Base-by-base conservation (phyloP, 768 basidiomycete species). In the Wakefieldia striispora region DNA sequence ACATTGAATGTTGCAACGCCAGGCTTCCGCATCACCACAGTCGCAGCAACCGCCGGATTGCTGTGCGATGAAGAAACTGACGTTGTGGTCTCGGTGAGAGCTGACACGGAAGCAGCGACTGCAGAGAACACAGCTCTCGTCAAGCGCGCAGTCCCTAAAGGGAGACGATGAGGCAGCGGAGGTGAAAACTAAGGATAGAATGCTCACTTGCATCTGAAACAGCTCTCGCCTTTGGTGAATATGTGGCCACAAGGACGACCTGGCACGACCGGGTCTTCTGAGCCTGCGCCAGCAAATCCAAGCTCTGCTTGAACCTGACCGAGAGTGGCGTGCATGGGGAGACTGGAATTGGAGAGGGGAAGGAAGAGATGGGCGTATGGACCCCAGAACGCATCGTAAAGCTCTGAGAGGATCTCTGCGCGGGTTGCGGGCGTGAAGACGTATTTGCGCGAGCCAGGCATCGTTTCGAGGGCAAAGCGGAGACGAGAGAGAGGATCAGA, bases 31-130 rank as follows among this genome's bases (percentile, higher is more conserved):
- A 61, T 97, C 95, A 14, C 93, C 93, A 59, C 95, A 97, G 68
- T 97, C 94, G 63, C 97, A 99, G 58, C 91, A 94, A 5, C 93
- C 90, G 7, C 93, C 89, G 0, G 89, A 86, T 58, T 97, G 93
- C 50, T 91, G 90, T 8, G 89, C 86, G 57, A 95, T 88, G 68
- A 91, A 92, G 73, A 98, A 95, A 51, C 88, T 87, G 58, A 97
- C 84, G 56, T 92, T 95, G 72, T 98, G 95, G 39, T 83, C 84
- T 19, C 73, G 71, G 64, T 98, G 95, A 49, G 87, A 78, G n/a
- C 89, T 88, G 1, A 88, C 80, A 58, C 90, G 86, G 71, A 95
- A 98, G 68, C 97, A 98, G 41, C 80, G 78, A 1, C 89, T 77
- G 65, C 95, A 98, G 23, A 98, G 74, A 11, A 97, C 92, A 59